Percentiles rank a stretch among this genome's conserved stretches.
phyloP scores from a whole-genome alignment of 139 green algal species.

The Coelastrella sp. region DNA sequence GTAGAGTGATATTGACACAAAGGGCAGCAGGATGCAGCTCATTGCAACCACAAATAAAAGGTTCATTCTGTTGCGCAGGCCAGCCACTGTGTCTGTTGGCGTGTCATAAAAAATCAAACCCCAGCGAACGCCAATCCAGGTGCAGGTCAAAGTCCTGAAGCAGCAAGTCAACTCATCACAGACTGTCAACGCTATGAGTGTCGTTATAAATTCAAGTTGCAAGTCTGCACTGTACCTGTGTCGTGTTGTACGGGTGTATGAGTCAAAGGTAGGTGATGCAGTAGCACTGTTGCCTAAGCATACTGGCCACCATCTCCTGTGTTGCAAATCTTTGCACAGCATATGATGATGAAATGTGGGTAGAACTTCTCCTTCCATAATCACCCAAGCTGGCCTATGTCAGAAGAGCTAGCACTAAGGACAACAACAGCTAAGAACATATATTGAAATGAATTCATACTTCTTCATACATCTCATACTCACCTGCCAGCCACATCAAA shows the following conservation, averaged over 20 bases:
- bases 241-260: too few relatives aligned
- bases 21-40: constrained; percentile 53
- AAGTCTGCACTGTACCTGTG: not conserved
- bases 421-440: not conserved
- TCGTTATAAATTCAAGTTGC: not conserved
- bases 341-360: too few relatives aligned
- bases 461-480: not conserved
- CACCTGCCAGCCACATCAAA: constrained; percentile 54
- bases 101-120: constrained; percentile 58
- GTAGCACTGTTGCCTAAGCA: too few relatives aligned
- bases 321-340: too few relatives aligned
- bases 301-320: too few relatives aligned
- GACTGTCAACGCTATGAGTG: not conserved
- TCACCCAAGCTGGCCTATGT: too few relatives aligned
- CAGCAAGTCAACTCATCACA: not conserved
- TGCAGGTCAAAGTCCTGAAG: constrained; percentile 52
- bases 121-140: constrained; percentile 56
- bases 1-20: constrained; percentile 61
- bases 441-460: not conserved
- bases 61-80: constrained; percentile 31
- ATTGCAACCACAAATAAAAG: constrained; percentile 30
- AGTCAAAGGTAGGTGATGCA: too few relatives aligned
- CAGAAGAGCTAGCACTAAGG: too few relatives aligned
- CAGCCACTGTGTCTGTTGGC: not conserved
- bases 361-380: too few relatives aligned